Percentiles rank a stretch among this genome's conserved stretches.
phyloP scores from a whole-genome alignment of 2,329 filamentous ascomycete genomes.

The Eutypa lata region DNA sequence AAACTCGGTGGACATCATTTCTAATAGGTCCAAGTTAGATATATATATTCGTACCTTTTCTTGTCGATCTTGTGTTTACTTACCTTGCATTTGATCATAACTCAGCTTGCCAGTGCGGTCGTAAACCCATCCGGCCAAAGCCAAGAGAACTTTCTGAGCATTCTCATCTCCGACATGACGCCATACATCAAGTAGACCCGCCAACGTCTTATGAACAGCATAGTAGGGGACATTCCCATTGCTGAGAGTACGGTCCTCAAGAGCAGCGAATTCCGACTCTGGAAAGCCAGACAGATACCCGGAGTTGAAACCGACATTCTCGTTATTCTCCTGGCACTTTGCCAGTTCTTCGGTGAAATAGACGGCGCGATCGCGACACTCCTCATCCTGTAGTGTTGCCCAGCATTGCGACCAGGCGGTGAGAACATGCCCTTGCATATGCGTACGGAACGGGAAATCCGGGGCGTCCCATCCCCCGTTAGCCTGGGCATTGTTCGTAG shows the following conservation, averaged over 20 bases:
- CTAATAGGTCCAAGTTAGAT: neutral
- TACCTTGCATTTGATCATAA: conserved; percentile 41
- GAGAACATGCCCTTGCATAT: conserved; percentile 49
- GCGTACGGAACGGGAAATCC: conserved; percentile 49
- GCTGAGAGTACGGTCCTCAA: conserved; percentile 40
- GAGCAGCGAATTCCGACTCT: conserved; percentile 44
- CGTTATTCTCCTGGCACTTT: conserved; percentile 51
- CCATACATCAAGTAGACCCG: conserved; percentile 49
- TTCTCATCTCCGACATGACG: conserved; percentile 38
- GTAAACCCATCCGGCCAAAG: conserved; percentile 47
- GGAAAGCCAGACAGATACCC: conserved; percentile 52
- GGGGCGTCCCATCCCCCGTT: conserved; percentile 54
- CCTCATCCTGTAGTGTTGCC: conserved; percentile 37
- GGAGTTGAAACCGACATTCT: conserved; percentile 36
- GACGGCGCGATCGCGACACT: conserved; percentile 42
- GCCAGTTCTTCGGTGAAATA: conserved; percentile 44
- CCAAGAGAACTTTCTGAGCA: conserved; percentile 41
- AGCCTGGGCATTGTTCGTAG: conserved; percentile 40
- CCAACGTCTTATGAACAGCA: conserved; percentile 51
- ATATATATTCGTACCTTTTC: neutral
- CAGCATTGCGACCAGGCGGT: conserved; percentile 49
- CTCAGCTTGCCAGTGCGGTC: conserved; percentile 39
- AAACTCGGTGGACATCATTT: conserved; percentile 45
- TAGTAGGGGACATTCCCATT: conserved; percentile 54
- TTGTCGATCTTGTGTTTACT: too few species aligned